These are phyloP conservation scores for Biscogniauxia mediterranea DNA, from an alignment of 2,329 filamentous ascomycete species.

Conservation along the genomic window DNA sequence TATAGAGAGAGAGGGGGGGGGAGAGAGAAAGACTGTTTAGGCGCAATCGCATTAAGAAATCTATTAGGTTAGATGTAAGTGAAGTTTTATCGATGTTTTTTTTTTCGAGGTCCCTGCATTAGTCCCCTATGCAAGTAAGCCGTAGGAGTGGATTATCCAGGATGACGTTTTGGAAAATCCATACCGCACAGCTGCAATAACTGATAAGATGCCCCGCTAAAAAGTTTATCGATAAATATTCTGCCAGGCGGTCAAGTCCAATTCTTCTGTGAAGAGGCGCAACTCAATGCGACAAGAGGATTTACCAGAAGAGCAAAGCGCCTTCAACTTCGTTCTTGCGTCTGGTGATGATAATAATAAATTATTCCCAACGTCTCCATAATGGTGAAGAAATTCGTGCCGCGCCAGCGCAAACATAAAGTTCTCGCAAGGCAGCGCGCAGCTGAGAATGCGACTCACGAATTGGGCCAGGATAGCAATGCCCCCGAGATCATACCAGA, in stretches of 20 bases:
- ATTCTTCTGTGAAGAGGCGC: background rate
- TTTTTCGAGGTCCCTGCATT: background rate
- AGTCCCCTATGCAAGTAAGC: background rate
- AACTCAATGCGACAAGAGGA: background rate
- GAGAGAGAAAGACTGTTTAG: background rate
- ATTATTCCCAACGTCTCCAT: constrained; percentile 11
- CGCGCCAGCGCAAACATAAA: constrained; percentile 66
- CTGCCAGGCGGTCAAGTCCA: background rate
- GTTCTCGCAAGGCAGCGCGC: constrained; percentile 63
- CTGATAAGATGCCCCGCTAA: background rate
- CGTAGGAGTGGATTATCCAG: background rate
- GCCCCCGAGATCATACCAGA: constrained; percentile 49
- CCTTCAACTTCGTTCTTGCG: background rate
- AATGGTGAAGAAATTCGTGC: constrained; percentile 58
- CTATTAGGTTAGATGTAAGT: too few relatives aligned
- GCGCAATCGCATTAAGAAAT: background rate
- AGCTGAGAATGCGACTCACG: constrained; percentile 40
- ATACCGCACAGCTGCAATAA: too few relatives aligned
- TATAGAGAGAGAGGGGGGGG: too few relatives aligned
- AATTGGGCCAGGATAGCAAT: constrained; percentile 53
- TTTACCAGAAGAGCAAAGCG: too few relatives aligned
- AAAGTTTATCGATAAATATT: background rate
- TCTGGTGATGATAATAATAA: background rate
- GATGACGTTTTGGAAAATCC: background rate
- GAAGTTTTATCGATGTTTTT: background rate